Evolutionary conservation across 2,329 filamentous ascomycete genomes (phyloP).

Genomic region (Byssoonygena ceratinophila): DNA sequence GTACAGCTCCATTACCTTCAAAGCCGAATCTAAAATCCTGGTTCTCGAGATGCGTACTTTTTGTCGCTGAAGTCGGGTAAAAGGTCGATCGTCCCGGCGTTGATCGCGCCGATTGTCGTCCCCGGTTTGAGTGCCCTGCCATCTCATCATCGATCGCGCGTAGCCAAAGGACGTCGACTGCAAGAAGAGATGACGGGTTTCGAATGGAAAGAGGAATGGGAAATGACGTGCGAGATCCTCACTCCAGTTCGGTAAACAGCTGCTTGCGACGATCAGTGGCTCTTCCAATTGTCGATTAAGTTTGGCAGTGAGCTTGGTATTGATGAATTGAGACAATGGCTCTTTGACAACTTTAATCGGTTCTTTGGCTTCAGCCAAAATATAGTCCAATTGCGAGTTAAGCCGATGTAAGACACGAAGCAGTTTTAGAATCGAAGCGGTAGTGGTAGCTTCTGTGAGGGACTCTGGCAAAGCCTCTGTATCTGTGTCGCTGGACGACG

Average conservation of each 20-base stretch:
- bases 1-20: slow-evolving; percentile 98
- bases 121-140: slow-evolving; percentile 80
- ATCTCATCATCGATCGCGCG: slow-evolving; percentile 90
- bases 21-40: slow-evolving; percentile 90
- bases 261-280: slow-evolving; percentile 91
- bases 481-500: slow-evolving; percentile 40
- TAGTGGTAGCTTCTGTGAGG: slow-evolving; percentile 70
- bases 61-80: slow-evolving; percentile 81
- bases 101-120: slow-evolving; percentile 74
- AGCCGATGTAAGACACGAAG: slow-evolving; percentile 85
- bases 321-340: slow-evolving; percentile 87
- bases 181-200: slow-evolving; percentile 90
- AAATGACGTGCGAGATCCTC: slow-evolving; percentile 89
- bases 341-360: slow-evolving; percentile 63
- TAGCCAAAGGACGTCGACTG: slow-evolving; percentile 98
- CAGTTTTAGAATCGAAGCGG: slow-evolving; percentile 74
- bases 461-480: slow-evolving; percentile 61
- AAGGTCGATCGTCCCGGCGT: slow-evolving; percentile 76
- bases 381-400: slow-evolving; percentile 86
- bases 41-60: slow-evolving; percentile 94
- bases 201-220: slow-evolving; percentile 95
- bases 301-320: slow-evolving; percentile 95
- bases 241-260: slow-evolving; percentile 89
- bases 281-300: slow-evolving; percentile 94
- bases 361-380: slow-evolving; percentile 67